These are phyloP conservation scores for Sugiyamaella grinbergsii DNA, from an alignment of 1,139 yeast genomes.

Conservation along the genomic window DNA sequence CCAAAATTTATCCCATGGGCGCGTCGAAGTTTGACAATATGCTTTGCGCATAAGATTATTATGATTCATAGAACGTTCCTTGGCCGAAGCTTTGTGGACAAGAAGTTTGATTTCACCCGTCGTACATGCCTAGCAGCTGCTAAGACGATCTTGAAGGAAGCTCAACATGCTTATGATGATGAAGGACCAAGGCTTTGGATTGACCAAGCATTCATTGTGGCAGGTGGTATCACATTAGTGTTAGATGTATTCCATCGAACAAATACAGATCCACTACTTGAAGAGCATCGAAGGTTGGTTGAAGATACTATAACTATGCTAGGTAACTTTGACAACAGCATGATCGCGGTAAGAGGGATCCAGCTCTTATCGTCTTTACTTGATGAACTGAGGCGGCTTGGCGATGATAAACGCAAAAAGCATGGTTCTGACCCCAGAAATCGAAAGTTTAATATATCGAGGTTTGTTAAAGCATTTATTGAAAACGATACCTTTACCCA, in stretches of 20 bases:
- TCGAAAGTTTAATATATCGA: neutral
- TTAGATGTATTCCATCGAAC: neutral
- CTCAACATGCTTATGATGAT: neutral
- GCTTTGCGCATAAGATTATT: conserved; percentile 1
- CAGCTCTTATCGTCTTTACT: neutral
- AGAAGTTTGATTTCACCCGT: neutral
- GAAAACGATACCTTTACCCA: neutral
- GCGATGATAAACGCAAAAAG: neutral
- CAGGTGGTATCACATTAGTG: neutral
- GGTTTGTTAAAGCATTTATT: neutral
- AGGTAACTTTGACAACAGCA: conserved; percentile 2
- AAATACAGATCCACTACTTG: neutral
- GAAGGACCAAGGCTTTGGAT: conserved; percentile 1
- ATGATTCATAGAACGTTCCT: neutral
- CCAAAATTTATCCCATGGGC: conserved; percentile 3
- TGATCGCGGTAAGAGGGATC: neutral
- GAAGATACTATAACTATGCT: neutral
- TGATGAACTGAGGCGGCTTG: neutral
- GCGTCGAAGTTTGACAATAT: conserved; percentile 1
- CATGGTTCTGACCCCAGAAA: neutral
- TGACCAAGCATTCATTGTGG: neutral
- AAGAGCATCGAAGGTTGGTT: neutral
- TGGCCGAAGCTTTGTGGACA: conserved; percentile 1
- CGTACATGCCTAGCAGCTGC: conserved; percentile 1
- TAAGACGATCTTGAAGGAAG: neutral